Conservation (phyloP, 2,329 filamentous ascomycete species). For the Monilinia polystroma region DNA sequence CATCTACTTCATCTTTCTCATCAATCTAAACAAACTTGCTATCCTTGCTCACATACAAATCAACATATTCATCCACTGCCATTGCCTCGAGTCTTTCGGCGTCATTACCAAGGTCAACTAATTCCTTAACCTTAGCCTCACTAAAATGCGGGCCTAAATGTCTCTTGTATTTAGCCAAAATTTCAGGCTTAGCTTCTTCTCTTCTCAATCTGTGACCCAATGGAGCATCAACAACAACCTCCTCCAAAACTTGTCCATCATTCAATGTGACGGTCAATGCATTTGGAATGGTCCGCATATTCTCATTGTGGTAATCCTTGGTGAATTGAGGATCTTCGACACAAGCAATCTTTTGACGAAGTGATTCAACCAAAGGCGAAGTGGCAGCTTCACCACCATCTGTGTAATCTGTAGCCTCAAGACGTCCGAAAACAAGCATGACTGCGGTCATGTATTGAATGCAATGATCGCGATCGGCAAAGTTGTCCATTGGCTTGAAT, state of each 20-base stretch:
- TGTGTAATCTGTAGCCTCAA: slow-evolving; percentile 89
- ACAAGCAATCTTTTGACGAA: slow-evolving; percentile 91
- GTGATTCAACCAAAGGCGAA: slow-evolving; percentile 82
- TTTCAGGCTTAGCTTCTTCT: slow-evolving; percentile 97
- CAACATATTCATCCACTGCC: slow-evolving; percentile 90
- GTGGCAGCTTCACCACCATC: slow-evolving; percentile 91
- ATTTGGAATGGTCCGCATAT: slow-evolving; percentile 94
- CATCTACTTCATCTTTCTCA: slow-evolving; percentile 38
- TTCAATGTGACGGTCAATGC: slow-evolving; percentile 92
- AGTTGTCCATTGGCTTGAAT: slow-evolving; percentile 99
- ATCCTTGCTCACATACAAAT: slow-evolving; percentile 68
- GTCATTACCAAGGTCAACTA: slow-evolving; percentile 78
- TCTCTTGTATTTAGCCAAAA: slow-evolving; percentile 91
- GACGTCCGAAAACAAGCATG: slow-evolving; percentile 93
- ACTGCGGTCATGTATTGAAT: slow-evolving; percentile 99
- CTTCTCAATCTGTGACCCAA: slow-evolving; percentile 87
- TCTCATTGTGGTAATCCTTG: slow-evolving; percentile 89
- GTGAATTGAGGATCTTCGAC: slow-evolving; percentile 97
- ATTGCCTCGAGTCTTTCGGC: slow-evolving; percentile 72
- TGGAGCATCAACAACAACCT: slow-evolving; percentile 90
- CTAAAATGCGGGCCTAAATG: slow-evolving; percentile 84
- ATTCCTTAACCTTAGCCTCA: slow-evolving; percentile 73
- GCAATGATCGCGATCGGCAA: slow-evolving; percentile 98
- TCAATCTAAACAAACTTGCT: slow-evolving; percentile 51
- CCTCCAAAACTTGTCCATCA: slow-evolving; percentile 86